Evolutionary conservation across 805 yeast species (phyloP), one percentile per base, ranked within the genome.

Genomic region (Ogataea glucozyma): DNA sequence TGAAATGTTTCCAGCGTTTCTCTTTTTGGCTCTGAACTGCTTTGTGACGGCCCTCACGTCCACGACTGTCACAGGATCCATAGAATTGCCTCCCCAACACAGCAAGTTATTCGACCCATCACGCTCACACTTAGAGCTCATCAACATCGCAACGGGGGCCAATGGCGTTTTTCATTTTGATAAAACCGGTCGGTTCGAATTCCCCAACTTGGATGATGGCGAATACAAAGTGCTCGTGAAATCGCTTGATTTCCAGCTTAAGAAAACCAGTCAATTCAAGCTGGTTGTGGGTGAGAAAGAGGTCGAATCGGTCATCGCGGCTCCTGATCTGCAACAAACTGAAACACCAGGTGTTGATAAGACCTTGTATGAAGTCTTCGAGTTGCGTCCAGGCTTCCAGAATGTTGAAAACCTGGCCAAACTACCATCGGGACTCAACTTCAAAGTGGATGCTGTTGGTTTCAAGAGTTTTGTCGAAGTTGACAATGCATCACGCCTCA

Each of bases 191-290:
- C 18, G 20, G 10, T 52, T 54, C 35, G 43, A 34, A 6, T 31
- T 58, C 0, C 37, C 38, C 1, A 26, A 29, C 6, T 35, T 55
- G 8, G 17, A 16, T 4, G 18, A 36, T 5, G 57, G 57, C 4
- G 23, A 17, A 6, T 57, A 58, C 40, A 36, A 24, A 7, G 17
- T 56, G 11, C 19, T 44, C 2, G 10, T 58, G 16, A 46, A 51
- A 2, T 50, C 57, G 11, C 23, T 49, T 5, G 62, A 57, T 35
- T 53, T 57, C 35, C 38, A 40, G 11, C 31, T 58, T 4, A 40
- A 24, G 16, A 43, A 41, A 23, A 38, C 51, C 11, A 43, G 43
- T 24, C 43, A 44, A 16, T 48, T 47, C 29, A 37, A 30, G 26
- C 16, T 54, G 2, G 44, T 43, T 2, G 48, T 51, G 2, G 43